Base-by-base conservation (phyloP, 164 flowering plant genomes). In the Amborella trichopoda region DNA sequence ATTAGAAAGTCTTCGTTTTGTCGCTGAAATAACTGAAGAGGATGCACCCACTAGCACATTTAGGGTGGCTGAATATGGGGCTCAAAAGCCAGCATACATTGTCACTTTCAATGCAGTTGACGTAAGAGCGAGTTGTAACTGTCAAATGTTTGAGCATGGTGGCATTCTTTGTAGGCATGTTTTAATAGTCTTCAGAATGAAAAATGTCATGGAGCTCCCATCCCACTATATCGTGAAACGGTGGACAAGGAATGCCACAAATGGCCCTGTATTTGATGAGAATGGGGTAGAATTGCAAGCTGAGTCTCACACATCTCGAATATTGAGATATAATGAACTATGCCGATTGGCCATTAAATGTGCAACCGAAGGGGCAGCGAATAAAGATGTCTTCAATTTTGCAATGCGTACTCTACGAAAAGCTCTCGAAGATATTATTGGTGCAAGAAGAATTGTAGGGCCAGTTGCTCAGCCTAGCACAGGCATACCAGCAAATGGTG, bases 101-200 rank as follows among this genome's bases (percentile, higher is more conserved):
- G 94, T 83, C 3, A 49, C 62, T 53, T 72, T 61, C 48, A 82
- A 83, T 51, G 68, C 65, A 60, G 51, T 58, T 4, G 70, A 62
- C 30, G 22, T 44, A 0, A 77, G 80, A 51, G 55, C 80, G 8
- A 74, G 78, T 2, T 83, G 88, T 63, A 58, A 59, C 14, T 77
- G 91, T 44, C 28, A 70, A 38, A 66, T 77, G 40, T 79, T 77
- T 42, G 68, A 76, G 44, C 68, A 67, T 53, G 69, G 69, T 44
- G 83, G 83, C 4, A 70, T 65, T 49, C 48, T 76, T 1, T 82
- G 86, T 49, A 44, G 80, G 21, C 91, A 82, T 55, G 75, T 74
- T 17, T 47, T 78, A 44, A 55, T 60, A 47, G 56, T 79, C 17
- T 76, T 82, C 0, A 61, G 63, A 46, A 64, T 59, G 38, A 66